Base-by-base conservation (phyloP, 352 stramenopile genomes). In the Pythium chondricola region DNA sequence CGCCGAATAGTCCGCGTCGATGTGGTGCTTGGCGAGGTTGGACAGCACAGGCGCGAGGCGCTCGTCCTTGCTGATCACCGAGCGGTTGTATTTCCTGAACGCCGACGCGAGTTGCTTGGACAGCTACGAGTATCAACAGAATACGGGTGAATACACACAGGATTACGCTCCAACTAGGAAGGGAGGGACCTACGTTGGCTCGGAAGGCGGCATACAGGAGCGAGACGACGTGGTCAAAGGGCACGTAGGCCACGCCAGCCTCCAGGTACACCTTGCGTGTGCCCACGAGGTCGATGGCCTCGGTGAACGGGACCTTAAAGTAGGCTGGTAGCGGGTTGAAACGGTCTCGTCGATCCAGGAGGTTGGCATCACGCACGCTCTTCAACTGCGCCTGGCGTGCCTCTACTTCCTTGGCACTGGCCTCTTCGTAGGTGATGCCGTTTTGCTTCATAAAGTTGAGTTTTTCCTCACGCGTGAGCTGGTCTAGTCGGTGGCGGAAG, bases 261-360 rank as follows among this genome's bases (percentile, higher is more conserved):
- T 98, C 76, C 11, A 99, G 63, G 48, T 97, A 98, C 30, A 98
- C 96, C 66, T 93, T 75, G 29, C 97, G 80, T 25, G 63, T 77
- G 6, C 71, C 74, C 35, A 93, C 84, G 31, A 99, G 65, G 48
- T 98, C 90, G 27, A 98, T 62, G 0, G 95, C 97, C 54, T 99
- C 82, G 7, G 84, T 94, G 69, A 99, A 99, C 14, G 96, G 96
- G 37, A 99, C 95, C 40, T 94, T 93, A 64, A 98, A 99, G 70
- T 97, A 98, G 4, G 76, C 57, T 0, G 76, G 68, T 11, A 91
- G 61, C 1, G 80, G 65, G 21, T 69, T 63, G 11, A 67, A 58
- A 8, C 66, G 74, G 11, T 71, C 48, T 42, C 87, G 84, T 73
- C 66, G 24, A 66, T 74, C 26, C 42, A 58, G 22, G 18, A 70